Conservation (phyloP, 129 eudicot genomes). For the Arctium minus region DNA sequence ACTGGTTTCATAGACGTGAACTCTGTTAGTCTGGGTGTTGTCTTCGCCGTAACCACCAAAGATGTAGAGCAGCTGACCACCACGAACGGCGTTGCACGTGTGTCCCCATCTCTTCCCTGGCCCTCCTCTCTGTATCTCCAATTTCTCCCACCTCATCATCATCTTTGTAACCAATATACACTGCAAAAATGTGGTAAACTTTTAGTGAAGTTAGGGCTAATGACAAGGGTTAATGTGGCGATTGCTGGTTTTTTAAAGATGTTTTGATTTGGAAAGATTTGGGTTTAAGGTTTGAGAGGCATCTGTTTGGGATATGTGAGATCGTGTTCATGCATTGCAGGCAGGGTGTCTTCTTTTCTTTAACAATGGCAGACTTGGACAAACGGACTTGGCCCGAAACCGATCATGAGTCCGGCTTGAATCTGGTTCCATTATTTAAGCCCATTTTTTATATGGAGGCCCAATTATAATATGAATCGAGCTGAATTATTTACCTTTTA, state of each 20-base stretch:
- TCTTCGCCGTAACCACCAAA: slow-evolving; percentile 93
- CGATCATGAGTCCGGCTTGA: not conserved
- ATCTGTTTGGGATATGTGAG: slow-evolving; percentile 23
- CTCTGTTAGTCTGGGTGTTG: slow-evolving; percentile 78
- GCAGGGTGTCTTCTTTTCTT: not conserved
- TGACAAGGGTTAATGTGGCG: slow-evolving; percentile 11
- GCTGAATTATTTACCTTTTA: too few relatives aligned
- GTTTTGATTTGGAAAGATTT: slow-evolving; percentile 18
- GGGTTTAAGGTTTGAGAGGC: slow-evolving; percentile 20
- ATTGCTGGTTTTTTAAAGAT: not conserved
- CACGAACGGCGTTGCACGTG: slow-evolving; percentile 89
- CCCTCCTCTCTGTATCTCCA: slow-evolving; percentile 44
- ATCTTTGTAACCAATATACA: not conserved
- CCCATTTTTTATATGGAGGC: not conserved
- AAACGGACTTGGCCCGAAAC: not conserved
- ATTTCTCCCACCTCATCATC: slow-evolving; percentile 85
- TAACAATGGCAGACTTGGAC: not conserved
- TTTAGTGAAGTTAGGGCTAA: slow-evolving; percentile 17
- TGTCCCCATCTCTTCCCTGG: slow-evolving; percentile 99
- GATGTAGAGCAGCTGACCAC: slow-evolving; percentile 83
- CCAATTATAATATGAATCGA: not conserved
- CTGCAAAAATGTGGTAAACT: slow-evolving; percentile 11
- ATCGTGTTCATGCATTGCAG: slow-evolving; percentile 6
- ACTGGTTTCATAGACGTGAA: slow-evolving; percentile 87
- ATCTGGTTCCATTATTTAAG: not conserved